These are phyloP conservation scores for Stephania yunnanensis DNA, from an alignment of 164 flowering plant species.

Conservation along the genomic window DNA sequence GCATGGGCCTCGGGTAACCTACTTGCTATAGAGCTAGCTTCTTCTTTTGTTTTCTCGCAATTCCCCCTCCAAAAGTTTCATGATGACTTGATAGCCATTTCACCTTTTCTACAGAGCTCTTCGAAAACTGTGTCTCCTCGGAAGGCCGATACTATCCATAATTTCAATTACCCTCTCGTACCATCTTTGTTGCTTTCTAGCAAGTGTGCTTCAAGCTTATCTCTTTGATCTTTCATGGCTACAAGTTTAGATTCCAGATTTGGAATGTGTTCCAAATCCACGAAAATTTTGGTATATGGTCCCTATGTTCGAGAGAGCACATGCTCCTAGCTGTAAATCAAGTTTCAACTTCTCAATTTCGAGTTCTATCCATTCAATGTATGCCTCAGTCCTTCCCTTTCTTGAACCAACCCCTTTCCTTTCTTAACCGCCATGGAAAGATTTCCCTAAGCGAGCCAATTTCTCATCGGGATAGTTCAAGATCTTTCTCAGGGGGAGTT, in stretches of 20 bases:
- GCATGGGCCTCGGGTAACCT: slow-evolving; percentile 45
- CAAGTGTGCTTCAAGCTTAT: slow-evolving; percentile 59
- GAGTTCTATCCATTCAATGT: slow-evolving; percentile 55
- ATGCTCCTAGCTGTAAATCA: slow-evolving; percentile 50
- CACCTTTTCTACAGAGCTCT: slow-evolving; percentile 64
- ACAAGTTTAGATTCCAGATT: slow-evolving; percentile 52
- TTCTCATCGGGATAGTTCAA: slow-evolving; percentile 70
- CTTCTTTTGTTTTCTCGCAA: slow-evolving; percentile 44
- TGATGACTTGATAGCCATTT: slow-evolving; percentile 50
- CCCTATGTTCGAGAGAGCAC: slow-evolving; percentile 36
- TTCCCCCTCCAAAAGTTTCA: slow-evolving; percentile 39
- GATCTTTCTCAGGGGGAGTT: slow-evolving; percentile 49
- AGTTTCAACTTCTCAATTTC: slow-evolving; percentile 69
- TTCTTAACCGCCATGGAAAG: slow-evolving; percentile 95
- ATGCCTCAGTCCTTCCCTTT: slow-evolving; percentile 63
- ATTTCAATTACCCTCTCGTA: slow-evolving; percentile 51
- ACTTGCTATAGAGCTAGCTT: slow-evolving; percentile 32
- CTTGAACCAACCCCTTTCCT: slow-evolving; percentile 94
- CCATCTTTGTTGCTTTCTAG: slow-evolving; percentile 54
- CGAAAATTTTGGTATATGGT: slow-evolving; percentile 41
- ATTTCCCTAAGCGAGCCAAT: slow-evolving; percentile 67
- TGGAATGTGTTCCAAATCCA: slow-evolving; percentile 43
- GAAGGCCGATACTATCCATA: slow-evolving; percentile 43
- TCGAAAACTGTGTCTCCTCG: slow-evolving; percentile 38
- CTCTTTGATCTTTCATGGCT: slow-evolving; percentile 41